phyloP scores from a whole-genome alignment of 495 filamentous ascomycete genomes.

The Xylaria telfairii region DNA sequence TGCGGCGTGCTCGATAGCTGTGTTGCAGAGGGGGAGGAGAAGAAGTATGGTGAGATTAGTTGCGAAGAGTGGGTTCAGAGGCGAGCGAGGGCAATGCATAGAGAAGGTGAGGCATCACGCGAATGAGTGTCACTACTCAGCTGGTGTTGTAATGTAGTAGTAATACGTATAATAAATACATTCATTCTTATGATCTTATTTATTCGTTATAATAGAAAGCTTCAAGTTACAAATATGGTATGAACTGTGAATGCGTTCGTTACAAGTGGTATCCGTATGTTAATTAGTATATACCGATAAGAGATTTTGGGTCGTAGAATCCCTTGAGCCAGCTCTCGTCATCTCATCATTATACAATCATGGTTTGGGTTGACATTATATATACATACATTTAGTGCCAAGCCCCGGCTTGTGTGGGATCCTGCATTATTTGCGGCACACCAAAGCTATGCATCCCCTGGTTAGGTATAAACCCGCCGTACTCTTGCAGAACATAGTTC shows the following conservation, averaged over 20 bases:
- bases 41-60: slow-evolving; percentile 62
- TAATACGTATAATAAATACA: no score
- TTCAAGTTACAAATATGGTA: background rate
- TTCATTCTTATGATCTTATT: background rate
- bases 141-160: no score
- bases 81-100: slow-evolving; percentile 39
- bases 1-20: slow-evolving; percentile 59
- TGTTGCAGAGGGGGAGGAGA: slow-evolving; percentile 54
- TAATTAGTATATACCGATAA: slow-evolving; percentile 16
- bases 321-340: slow-evolving; percentile 4
- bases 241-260: background rate
- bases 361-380: background rate
- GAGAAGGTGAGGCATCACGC: background rate
- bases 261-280: background rate
- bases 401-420: slow-evolving; percentile 20
- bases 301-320: background rate
- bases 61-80: slow-evolving; percentile 54
- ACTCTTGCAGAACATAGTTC: slow-evolving; percentile 51
- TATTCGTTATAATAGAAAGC: background rate
- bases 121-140: no score
- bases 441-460: slow-evolving; percentile 20
- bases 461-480: slow-evolving; percentile 43
- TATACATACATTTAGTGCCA: slow-evolving; percentile 23
- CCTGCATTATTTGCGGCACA: slow-evolving; percentile 7
- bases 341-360: slow-evolving; percentile 16